Evolutionary conservation across 1,284 basidiomycete genomes (phyloP).

Genomic region (Cryptococcus jaspeensis): DNA sequence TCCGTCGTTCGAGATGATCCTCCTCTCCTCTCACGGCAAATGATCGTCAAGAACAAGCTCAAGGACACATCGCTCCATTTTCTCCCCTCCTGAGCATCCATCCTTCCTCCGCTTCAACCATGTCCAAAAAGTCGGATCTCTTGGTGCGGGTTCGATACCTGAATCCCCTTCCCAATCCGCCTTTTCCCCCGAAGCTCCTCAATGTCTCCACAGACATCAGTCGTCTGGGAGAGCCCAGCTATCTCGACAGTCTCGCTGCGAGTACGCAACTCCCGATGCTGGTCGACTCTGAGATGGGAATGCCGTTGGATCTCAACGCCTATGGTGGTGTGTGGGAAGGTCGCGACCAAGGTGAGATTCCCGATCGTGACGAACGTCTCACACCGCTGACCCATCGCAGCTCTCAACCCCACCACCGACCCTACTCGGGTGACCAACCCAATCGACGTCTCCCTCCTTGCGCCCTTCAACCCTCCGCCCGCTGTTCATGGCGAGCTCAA

Average conservation of each 20-base stretch:
- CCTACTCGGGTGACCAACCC: slow-evolving; percentile 50
- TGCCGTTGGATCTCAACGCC: slow-evolving; percentile 82
- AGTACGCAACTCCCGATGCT: slow-evolving; percentile 85
- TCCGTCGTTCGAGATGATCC: too few species aligned
- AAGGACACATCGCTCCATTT: too few species aligned
- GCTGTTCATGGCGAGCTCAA: slow-evolving; percentile 22
- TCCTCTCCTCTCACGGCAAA: too few species aligned
- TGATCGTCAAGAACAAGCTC: too few species aligned
- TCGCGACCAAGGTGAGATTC: slow-evolving; percentile 63
- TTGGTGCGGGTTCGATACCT: slow-evolving; percentile 87
- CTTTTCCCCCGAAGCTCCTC: slow-evolving; percentile 90
- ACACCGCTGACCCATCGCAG: slow-evolving; percentile 59
- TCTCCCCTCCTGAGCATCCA: background rate
- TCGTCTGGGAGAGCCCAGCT: slow-evolving; percentile 80
- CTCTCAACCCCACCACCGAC: slow-evolving; percentile 69
- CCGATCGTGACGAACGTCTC: background rate
- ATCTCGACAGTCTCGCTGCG: slow-evolving; percentile 73
- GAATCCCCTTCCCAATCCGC: slow-evolving; percentile 87
- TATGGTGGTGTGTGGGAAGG: slow-evolving; percentile 83
- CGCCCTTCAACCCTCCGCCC: slow-evolving; percentile 25
- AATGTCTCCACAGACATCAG: slow-evolving; percentile 77
- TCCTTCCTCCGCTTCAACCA: background rate
- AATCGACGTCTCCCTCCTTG: slow-evolving; percentile 36
- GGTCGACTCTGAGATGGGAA: slow-evolving; percentile 88
- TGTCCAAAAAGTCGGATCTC: slow-evolving; percentile 60